Evolutionary conservation across 208 protist genomes (phyloP).

Genomic region (Trypanosoma grayi): DNA sequence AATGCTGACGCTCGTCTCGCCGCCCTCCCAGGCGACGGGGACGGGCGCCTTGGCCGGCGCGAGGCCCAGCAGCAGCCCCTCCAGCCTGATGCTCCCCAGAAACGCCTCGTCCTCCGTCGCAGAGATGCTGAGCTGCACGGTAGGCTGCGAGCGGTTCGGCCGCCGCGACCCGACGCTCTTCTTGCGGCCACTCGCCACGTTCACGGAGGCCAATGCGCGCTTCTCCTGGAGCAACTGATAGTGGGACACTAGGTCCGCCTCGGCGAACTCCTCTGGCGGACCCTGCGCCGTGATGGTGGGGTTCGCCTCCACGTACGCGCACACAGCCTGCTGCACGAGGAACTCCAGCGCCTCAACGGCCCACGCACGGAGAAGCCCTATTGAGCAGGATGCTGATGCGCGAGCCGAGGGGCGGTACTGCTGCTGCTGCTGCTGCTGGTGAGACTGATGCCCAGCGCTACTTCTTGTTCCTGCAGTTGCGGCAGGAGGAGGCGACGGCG

Average conservation of each 20-base stretch:
- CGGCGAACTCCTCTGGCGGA: conserved; percentile 10
- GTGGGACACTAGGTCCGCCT: neutral
- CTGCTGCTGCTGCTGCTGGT: neutral
- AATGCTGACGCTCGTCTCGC: neutral
- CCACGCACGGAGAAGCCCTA: conserved; percentile 8
- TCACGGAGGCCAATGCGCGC: neutral
- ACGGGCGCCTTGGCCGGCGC: neutral
- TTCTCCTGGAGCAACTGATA: neutral
- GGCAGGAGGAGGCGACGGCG: neutral
- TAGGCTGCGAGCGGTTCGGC: neutral
- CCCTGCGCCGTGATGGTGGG: conserved; percentile 4
- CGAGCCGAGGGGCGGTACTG: neutral
- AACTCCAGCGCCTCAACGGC: conserved; percentile 22
- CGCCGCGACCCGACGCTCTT: conserved; percentile 1
- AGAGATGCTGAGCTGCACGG: neutral
- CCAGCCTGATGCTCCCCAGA: conserved; percentile 7
- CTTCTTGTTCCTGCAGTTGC: too few relatives aligned
- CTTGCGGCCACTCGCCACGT: neutral
- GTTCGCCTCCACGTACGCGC: conserved; percentile 5
- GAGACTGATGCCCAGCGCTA: neutral
- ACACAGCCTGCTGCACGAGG: conserved; percentile 8
- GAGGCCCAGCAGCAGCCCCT: conserved; percentile 2
- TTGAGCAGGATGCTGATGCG: neutral
- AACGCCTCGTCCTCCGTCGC: conserved; percentile 11
- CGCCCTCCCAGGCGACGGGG: neutral